phyloP scores from a whole-genome alignment of 1,284 basidiomycete genomes.

The Ustilago curta region DNA sequence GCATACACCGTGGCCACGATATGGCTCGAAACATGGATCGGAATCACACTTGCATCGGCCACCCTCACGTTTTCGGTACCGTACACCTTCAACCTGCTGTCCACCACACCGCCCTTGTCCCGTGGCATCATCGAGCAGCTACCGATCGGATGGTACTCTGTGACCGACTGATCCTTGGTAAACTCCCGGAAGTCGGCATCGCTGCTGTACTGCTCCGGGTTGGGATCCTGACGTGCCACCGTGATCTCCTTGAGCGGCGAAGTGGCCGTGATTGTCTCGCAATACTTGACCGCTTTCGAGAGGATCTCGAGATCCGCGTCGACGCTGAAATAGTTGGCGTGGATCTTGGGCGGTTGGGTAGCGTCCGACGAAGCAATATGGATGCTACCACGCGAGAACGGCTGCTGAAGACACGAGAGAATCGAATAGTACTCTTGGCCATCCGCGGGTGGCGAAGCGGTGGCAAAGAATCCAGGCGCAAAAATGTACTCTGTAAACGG shows the following conservation, averaged over 20 bases:
- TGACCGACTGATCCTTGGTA: constrained; percentile 50
- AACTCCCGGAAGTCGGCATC: constrained; percentile 48
- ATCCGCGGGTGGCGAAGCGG: constrained; percentile 45
- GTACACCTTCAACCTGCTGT: constrained; percentile 76
- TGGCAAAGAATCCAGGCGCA: constrained; percentile 62
- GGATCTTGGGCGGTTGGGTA: constrained; percentile 40
- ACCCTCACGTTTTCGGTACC: constrained; percentile 76
- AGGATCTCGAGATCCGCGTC: constrained; percentile 61
- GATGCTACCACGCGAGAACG: constrained; percentile 55
- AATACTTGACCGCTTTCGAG: constrained; percentile 52
- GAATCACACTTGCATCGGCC: constrained; percentile 67
- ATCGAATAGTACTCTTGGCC: constrained; percentile 57
- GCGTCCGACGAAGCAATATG: constrained; percentile 46
- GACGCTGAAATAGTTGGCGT: constrained; percentile 53
- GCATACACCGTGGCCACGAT: constrained; percentile 52
- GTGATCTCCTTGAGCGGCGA: constrained; percentile 45
- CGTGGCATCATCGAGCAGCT: constrained; percentile 77
- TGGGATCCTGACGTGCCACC: constrained; percentile 41
- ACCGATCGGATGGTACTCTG: constrained; percentile 72
- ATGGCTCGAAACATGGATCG: constrained; percentile 48
- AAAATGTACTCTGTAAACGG: constrained; percentile 54
- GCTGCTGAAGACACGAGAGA: constrained; percentile 53
- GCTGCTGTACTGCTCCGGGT: constrained; percentile 38
- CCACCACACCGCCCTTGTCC: constrained; percentile 77
- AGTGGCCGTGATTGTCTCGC: constrained; percentile 37